phyloP scores from a whole-genome alignment of 306 rosid genomes.

The Spatholobus suberectus region DNA sequence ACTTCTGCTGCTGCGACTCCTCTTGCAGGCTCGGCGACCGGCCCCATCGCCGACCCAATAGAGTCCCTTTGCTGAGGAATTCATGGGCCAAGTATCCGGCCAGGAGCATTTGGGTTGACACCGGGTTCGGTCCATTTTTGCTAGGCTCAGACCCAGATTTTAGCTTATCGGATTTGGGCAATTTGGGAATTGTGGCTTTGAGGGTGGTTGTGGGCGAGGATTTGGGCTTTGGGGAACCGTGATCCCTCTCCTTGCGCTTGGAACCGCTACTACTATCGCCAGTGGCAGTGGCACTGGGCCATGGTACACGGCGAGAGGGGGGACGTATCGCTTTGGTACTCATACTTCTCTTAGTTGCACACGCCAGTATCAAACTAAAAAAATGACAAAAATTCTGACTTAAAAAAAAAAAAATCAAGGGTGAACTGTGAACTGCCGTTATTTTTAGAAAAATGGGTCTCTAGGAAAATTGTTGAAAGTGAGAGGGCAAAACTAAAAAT shows the following conservation, averaged over 20 bases:
- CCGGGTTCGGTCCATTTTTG: not conserved
- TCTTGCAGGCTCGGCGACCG: not conserved
- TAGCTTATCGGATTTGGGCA: slow-evolving; percentile 37
- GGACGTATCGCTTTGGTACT: slow-evolving; percentile 85
- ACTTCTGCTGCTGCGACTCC: slow-evolving; percentile 32
- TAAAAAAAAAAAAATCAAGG: not conserved
- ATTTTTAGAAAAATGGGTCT: not conserved
- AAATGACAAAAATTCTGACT: not conserved
- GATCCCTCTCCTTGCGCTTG: slow-evolving; percentile 58
- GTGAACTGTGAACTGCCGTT: not conserved
- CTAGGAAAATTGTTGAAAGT: not conserved
- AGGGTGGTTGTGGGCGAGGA: not conserved
- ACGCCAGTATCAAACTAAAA: slow-evolving; percentile 45
- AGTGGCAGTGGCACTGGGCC: slow-evolving; percentile 25
- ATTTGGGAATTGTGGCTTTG: not conserved
- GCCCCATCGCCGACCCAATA: slow-evolving; percentile 60
- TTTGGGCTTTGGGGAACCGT: slow-evolving; percentile 31
- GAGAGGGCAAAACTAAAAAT: not conserved
- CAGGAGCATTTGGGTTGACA: slow-evolving; percentile 40
- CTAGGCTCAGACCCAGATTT: not conserved
- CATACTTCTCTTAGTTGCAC: slow-evolving; percentile 50
- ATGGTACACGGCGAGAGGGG: slow-evolving; percentile 68
- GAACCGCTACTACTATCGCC: not conserved
- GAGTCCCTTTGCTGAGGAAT: slow-evolving; percentile 67
- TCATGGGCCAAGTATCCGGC: slow-evolving; percentile 81